Conservation (phyloP, 2,329 filamentous ascomycete genomes). For the Aspergillus sp. region DNA sequence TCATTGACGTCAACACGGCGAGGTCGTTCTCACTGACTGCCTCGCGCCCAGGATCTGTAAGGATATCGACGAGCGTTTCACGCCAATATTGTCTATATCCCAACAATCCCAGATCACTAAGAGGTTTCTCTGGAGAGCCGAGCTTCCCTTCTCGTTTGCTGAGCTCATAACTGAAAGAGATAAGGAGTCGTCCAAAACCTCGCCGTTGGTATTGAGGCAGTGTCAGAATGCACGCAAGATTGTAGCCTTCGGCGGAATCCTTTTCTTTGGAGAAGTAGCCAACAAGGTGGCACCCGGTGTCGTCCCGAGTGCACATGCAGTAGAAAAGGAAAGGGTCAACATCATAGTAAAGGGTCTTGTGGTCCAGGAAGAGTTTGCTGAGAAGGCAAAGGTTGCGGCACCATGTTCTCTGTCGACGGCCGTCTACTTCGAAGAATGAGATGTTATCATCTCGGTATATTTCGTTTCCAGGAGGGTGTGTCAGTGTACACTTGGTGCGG, state of each 20-base stretch:
- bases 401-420: conserved; percentile 95
- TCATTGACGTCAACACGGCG: conserved; percentile 81
- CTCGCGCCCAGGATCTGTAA: conserved; percentile 69
- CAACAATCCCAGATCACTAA: conserved; percentile 88
- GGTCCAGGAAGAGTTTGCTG: conserved; percentile 95
- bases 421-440: conserved; percentile 97
- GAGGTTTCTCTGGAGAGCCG: conserved; percentile 92
- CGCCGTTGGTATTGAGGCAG: conserved; percentile 95
- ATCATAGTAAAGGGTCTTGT: conserved; percentile 97
- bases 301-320: conserved; percentile 91
- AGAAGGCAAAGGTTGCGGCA: conserved; percentile 96
- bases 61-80: conserved; percentile 83
- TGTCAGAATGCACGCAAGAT: conserved; percentile 95
- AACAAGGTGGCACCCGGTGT: conserved; percentile 90
- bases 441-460: conserved; percentile 90
- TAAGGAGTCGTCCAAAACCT: conserved; percentile 87
- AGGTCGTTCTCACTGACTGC: conserved; percentile 80
- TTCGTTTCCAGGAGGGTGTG: conserved; percentile 95
- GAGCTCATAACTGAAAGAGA: conserved; percentile 96
- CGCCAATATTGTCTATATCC: conserved; percentile 98
- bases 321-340: conserved; percentile 97
- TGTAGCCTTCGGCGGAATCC: conserved; percentile 94
- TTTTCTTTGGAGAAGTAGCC: conserved; percentile 99
- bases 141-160: conserved; percentile 93
- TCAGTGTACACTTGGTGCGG: conserved; percentile 81